Conservation (phyloP, 192 early-diverging fungal genomes). For the Entrophospora sp. region DNA sequence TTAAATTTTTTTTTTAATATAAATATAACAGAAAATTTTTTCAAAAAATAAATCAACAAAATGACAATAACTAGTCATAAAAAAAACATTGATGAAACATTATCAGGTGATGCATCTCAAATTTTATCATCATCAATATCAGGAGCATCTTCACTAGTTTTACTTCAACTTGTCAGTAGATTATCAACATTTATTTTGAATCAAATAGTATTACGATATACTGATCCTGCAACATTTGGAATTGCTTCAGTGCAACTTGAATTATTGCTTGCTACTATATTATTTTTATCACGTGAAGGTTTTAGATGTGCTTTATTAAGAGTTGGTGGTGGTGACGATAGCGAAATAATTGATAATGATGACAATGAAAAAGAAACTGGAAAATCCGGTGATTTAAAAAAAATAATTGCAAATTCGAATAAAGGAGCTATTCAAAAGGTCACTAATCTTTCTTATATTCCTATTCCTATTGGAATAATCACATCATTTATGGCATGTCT, state of each 20-base stretch:
- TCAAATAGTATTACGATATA: conserved; percentile 64
- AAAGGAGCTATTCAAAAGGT: conserved; percentile 39
- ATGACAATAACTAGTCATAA: no score
- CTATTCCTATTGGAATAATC: conserved; percentile 51
- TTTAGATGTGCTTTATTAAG: conserved; percentile 66
- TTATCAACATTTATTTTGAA: conserved; percentile 77
- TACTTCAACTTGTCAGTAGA: conserved; percentile 66
- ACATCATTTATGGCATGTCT: conserved; percentile 45
- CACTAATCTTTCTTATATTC: conserved; percentile 66
- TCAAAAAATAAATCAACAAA: no score
- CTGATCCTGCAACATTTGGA: conserved; percentile 67
- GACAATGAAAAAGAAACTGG: conserved; percentile 23
- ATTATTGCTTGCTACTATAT: conserved; percentile 76
- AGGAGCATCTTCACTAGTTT: conserved; percentile 65
- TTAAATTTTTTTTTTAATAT: no score
- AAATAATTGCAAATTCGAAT: conserved; percentile 8
- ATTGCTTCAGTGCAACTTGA: conserved; percentile 78
- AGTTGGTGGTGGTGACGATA: conserved; percentile 28
- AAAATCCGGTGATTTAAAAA: no score
- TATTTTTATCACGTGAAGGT: conserved; percentile 85
- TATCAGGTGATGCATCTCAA: conserved; percentile 21
- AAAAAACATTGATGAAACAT: no score
- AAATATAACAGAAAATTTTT: no score
- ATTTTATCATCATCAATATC: conserved; percentile 52
- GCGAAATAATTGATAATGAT: background rate